Base-by-base conservation (phyloP, 352 stramenopile genomes). In the Pythium rhizo-oryzae region DNA sequence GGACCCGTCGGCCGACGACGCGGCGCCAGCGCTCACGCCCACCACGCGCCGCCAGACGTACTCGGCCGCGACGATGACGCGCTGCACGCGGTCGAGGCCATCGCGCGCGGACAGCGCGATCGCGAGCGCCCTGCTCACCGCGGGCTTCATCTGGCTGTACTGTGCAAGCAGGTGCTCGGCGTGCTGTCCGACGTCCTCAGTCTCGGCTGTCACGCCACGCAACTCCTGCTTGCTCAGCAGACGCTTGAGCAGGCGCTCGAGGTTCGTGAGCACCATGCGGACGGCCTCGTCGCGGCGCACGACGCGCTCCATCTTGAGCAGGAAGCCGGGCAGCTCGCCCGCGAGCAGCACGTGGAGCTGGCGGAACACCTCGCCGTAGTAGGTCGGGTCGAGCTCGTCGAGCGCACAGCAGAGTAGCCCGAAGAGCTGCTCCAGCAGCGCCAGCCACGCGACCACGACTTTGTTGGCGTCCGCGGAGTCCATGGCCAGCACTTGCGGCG, bases 181-280 rank as follows among this genome's bases (percentile, higher is more conserved):
- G 50, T 85, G 70, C 2, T 79, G 60, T 2, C 74, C 69, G 19
- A 85, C 74, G 8, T 72, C 67, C 8, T 69, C 71, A 13, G 73
- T 78, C 50, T 72, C 79, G 13, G 75, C 67, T 19, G 77, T 71
- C 28, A 85, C 76, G 0, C 79, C 79, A 33, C 75, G 68, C 41
- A 87, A 55, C 43, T 87, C 79, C 33, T 85, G 80, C 39, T 74
- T 81, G 59, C 75, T 87, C 18, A 70, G 70, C 3, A 83, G 68
- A 5, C 67, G 74, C 43, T 75, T 80, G 1, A 87, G 53, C 15
- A 85, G 33, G 8, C 60, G 64, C 53, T 85, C 70, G 8, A 85
- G 39, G 57, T 84, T 87, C n/a, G 75, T 80, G 28, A 85, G 55
- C 51, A 82, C 75, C 56, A 82, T 67, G 19, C 73, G 33, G 1